Conservation (phyloP, 192 early-diverging fungal genomes). For the Podila clonocystis region DNA sequence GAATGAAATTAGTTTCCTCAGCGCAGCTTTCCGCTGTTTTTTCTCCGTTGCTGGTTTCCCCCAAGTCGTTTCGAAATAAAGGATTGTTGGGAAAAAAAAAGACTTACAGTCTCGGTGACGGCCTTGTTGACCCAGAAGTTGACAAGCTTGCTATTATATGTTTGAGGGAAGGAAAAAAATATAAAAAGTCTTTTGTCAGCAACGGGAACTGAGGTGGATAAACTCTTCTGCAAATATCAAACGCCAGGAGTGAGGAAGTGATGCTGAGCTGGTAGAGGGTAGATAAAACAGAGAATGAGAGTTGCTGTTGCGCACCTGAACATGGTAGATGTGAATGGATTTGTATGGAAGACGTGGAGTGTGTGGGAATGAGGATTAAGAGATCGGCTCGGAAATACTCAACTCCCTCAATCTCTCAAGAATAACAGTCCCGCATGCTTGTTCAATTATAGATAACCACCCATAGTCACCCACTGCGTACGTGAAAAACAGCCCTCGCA, state of each 20-base stretch:
- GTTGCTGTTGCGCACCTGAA: background rate
- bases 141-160: conserved; percentile 41
- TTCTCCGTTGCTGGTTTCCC: background rate
- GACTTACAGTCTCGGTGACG: conserved; percentile 50
- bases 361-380: background rate
- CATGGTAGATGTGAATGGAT: background rate
- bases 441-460: too few species aligned
- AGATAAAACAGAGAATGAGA: background rate
- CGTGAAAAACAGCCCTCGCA: too few species aligned
- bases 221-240: too few species aligned
- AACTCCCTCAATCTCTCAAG: too few species aligned
- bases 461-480: too few species aligned
- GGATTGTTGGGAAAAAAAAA: too few species aligned
- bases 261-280: too few species aligned
- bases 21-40: background rate
- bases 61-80: background rate
- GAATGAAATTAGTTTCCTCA: background rate
- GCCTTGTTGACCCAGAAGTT: conserved; percentile 56
- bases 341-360: background rate
- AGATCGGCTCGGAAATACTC: too few species aligned
- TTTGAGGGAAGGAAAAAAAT: background rate
- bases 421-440: background rate
- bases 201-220: too few species aligned
- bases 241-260: too few species aligned
- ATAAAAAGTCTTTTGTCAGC: background rate